Evolutionary conservation across 352 stramenopile species (phyloP), one percentile per base, ranked within the genome.

Genomic region (Globisporangium perplexum): DNA sequence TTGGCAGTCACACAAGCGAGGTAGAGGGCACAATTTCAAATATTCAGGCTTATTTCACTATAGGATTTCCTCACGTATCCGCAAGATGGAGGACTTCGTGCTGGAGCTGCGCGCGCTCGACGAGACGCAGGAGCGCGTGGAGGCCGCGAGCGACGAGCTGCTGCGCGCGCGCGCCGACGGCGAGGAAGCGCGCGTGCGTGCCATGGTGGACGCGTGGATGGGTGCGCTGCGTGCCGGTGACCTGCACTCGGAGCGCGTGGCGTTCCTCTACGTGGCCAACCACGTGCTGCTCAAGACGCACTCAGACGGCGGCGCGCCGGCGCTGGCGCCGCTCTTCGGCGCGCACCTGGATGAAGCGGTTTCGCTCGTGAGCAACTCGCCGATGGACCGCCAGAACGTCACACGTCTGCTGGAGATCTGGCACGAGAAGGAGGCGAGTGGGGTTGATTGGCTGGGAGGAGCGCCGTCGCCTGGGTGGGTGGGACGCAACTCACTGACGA

Each of bases 211-310:
- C 48, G 69, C 67, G 45, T 93, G 79, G 83, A 83, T 90, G 39
- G 55, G 71, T 42, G 74, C 69, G 43, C 65, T 93, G 53, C 74
- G 80, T 15, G 62, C 69, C 35, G 88, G 75, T 61, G 83, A 90
- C 62, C 83, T 90, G 57, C 77, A 90, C 62, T 80, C 77, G 18
- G 83, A 93, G 58, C 79, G 83, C 54, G 71, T 93, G 33, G 79
- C 83, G 12, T 93, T 86, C 62, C 69, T 93, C 5, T 93, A 88
- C 51, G 83, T 93, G 48, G 79, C 83, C 53, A 93, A 93, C 55
- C 83, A 93, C 63, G 83, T 93, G 57, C 66, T 93, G 22, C 82
- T 84, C 50, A 93, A 93, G 61, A 80, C 70, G 17, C 53, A 78
- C 4, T 76, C 82, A 22, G 67, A 54, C 18, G 68, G 69, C 18